Evolutionary conservation across 2,329 filamentous ascomycete species (phyloP).

Genomic region (Chaetomium sp.): DNA sequence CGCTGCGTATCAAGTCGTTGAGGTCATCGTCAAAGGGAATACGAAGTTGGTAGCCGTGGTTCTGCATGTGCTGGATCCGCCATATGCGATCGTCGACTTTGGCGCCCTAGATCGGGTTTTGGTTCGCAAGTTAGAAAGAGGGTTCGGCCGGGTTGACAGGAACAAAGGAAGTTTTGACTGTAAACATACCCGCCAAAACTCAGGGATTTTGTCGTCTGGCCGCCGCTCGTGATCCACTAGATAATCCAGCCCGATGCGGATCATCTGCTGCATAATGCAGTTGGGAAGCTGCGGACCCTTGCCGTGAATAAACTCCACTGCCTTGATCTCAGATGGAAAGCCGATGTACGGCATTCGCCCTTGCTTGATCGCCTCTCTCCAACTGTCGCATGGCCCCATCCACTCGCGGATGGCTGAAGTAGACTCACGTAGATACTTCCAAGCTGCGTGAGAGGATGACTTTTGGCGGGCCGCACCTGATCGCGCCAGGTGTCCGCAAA

Average conservation of each 20-base stretch:
- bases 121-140: too few relatives aligned
- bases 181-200: slow-evolving; percentile 5
- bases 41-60: neutral
- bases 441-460: neutral
- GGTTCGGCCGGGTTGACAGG: too few relatives aligned
- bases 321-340: slow-evolving; percentile 7
- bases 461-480: neutral
- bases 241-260: slow-evolving; percentile 1
- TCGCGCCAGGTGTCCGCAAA: slow-evolving; percentile 1
- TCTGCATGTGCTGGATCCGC: neutral
- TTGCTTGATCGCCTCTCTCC: neutral
- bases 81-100: neutral
- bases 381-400: neutral
- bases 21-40: slow-evolving; percentile 10
- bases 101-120: neutral
- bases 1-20: slow-evolving; percentile 10
- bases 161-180: too few relatives aligned
- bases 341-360: slow-evolving; percentile 10
- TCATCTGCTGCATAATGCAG: neutral
- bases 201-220: neutral
- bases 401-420: neutral
- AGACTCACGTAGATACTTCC: neutral
- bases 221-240: slow-evolving; percentile 1
- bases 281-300: neutral
- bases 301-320: slow-evolving; percentile 1